Evolutionary conservation across 495 filamentous ascomycete genomes (phyloP).

Genomic region (Penicillium bialowiezense): DNA sequence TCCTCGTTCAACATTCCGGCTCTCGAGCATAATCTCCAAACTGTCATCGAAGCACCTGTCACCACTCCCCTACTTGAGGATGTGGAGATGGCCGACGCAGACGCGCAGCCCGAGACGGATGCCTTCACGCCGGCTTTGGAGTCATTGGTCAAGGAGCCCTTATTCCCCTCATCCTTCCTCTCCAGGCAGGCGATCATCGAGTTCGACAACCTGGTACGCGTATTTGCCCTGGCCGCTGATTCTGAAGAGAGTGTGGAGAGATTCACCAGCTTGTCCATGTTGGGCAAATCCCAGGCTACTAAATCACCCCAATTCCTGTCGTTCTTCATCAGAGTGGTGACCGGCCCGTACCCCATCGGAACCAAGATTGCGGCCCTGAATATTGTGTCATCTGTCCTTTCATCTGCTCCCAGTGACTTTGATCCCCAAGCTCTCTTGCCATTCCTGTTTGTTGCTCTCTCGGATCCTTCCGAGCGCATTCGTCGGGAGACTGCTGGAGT

Average conservation of each 20-base stretch:
- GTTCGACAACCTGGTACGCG: slow-evolving; percentile 56
- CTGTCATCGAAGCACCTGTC: slow-evolving; percentile 52
- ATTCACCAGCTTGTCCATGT: slow-evolving; percentile 57
- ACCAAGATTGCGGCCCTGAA: slow-evolving; percentile 67
- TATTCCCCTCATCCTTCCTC: slow-evolving; percentile 36
- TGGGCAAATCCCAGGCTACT: slow-evolving; percentile 53
- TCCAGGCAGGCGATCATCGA: slow-evolving; percentile 31
- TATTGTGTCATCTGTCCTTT: slow-evolving; percentile 52
- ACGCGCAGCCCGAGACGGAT: slow-evolving; percentile 33
- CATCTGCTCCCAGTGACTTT: slow-evolving; percentile 43
- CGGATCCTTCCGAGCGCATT: slow-evolving; percentile 69
- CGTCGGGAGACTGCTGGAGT: slow-evolving; percentile 71
- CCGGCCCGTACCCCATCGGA: slow-evolving; percentile 62
- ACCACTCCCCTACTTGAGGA: slow-evolving; percentile 42
- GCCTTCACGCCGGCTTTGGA: slow-evolving; percentile 37
- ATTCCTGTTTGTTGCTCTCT: slow-evolving; percentile 68
- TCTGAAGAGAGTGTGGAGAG: slow-evolving; percentile 47
- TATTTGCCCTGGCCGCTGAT: slow-evolving; percentile 58
- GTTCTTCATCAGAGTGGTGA: slow-evolving; percentile 75
- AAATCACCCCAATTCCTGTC: slow-evolving; percentile 66
- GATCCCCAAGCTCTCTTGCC: slow-evolving; percentile 78
- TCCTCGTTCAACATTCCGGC: slow-evolving; percentile 63
- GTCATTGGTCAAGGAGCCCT: slow-evolving; percentile 27
- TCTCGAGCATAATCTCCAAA: slow-evolving; percentile 68
- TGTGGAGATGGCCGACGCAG: slow-evolving; percentile 48